phyloP scores from a whole-genome alignment of 1,284 basidiomycete genomes.

The Irpex sp. region DNA sequence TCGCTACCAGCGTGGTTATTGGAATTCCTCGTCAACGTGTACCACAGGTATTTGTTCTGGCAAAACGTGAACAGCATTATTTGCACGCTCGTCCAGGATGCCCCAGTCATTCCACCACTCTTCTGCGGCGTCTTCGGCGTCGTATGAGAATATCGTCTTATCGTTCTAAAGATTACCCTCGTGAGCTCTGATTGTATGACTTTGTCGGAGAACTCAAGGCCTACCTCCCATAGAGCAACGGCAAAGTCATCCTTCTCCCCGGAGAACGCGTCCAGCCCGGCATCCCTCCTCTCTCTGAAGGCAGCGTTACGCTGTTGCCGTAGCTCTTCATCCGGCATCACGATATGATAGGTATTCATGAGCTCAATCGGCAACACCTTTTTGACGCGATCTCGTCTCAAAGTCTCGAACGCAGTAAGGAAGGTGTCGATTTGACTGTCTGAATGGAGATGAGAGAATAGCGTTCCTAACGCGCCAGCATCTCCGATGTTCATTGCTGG shows the following conservation, averaged over 20 bases:
- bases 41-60: neutral
- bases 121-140: constrained; percentile 31
- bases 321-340: constrained; percentile 36
- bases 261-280: constrained; percentile 19
- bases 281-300: constrained; percentile 24
- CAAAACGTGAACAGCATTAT: neutral
- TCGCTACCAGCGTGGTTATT: neutral
- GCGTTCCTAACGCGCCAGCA: constrained; percentile 41
- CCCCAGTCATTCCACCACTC: constrained; percentile 37
- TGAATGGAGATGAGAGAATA: constrained; percentile 41
- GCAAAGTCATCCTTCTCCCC: neutral
- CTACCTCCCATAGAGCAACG: constrained; percentile 11
- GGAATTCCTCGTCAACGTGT: neutral
- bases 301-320: constrained; percentile 36
- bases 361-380: constrained; percentile 35
- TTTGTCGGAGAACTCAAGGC: neutral
- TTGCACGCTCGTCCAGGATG: constrained; percentile 18
- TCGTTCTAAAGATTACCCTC: constrained; percentile 15
- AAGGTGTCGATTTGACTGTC: constrained; percentile 38
- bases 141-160: constrained; percentile 27
- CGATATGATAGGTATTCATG: constrained; percentile 31
- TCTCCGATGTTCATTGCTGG: constrained; percentile 40
- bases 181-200: too few relatives aligned
- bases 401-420: constrained; percentile 41
- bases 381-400: constrained; percentile 36